Conservation (phyloP, 768 basidiomycete species). For the Leccinum fibrillosum region DNA sequence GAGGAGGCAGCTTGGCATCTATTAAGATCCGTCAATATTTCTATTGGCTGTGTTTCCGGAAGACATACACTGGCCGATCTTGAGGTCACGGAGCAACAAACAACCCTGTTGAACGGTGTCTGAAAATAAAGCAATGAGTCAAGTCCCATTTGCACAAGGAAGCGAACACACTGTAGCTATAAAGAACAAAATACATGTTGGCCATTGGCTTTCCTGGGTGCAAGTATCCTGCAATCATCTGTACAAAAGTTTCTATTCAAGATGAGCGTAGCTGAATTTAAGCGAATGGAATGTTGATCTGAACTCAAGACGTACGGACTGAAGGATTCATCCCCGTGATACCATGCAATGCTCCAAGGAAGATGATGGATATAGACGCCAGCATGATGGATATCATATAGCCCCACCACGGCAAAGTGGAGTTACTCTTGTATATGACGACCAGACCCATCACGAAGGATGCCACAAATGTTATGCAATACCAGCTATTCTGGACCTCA, state of each 20-base stretch:
- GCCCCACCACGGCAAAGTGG: slow-evolving; percentile 60
- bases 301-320: slow-evolving; percentile 17
- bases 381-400: slow-evolving; percentile 53
- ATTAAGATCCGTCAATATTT: slow-evolving; percentile 31
- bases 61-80: slow-evolving; percentile 33
- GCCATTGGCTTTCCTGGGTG: slow-evolving; percentile 38
- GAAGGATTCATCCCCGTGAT: slow-evolving; percentile 37
- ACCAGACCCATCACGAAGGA: slow-evolving; percentile 51
- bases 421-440: slow-evolving; percentile 49
- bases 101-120: slow-evolving; percentile 49
- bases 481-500: slow-evolving; percentile 35
- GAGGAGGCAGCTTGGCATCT: slow-evolving; percentile 58
- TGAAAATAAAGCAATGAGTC: slow-evolving; percentile 33
- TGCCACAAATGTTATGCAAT: slow-evolving; percentile 19
- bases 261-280: neutral
- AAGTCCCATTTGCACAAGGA: slow-evolving; percentile 9
- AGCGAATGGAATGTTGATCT: neutral
- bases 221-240: slow-evolving; percentile 38
- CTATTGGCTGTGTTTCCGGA: slow-evolving; percentile 13
- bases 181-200: slow-evolving; percentile 44
- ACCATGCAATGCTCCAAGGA: slow-evolving; percentile 52
- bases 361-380: slow-evolving; percentile 46
- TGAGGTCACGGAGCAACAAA: slow-evolving; percentile 56
- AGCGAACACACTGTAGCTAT: slow-evolving; percentile 41
- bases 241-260: slow-evolving; percentile 27